phyloP scores from a whole-genome alignment of 345 rosid genomes.

The Gynandropsis gynandra region DNA sequence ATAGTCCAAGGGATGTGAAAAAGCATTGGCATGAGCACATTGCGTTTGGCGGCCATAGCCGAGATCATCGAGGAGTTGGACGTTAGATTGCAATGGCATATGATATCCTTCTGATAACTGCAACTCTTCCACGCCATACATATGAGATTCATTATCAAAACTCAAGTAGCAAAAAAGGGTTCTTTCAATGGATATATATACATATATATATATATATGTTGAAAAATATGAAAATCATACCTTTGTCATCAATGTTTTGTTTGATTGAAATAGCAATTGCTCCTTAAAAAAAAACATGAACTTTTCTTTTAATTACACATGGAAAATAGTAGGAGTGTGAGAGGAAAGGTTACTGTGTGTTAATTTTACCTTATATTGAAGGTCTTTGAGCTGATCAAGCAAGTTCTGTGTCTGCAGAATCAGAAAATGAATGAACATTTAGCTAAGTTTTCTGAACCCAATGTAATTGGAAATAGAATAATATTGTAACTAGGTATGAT shows the following conservation, averaged over 20 bases:
- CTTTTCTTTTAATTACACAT: neutral
- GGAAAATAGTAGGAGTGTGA: neutral
- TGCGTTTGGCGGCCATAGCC: slow-evolving; percentile 48
- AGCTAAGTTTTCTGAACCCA: neutral
- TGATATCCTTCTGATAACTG: slow-evolving; percentile 95
- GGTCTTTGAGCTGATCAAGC: slow-evolving; percentile 92
- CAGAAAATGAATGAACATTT: neutral
- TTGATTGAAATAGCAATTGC: too few species aligned
- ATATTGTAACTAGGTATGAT: too few species aligned
- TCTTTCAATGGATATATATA: too few species aligned
- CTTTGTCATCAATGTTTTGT: too few species aligned
- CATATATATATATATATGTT: neutral
- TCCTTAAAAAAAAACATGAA: too few species aligned
- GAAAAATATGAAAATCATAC: too few species aligned
- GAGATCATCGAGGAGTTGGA: slow-evolving; percentile 55
- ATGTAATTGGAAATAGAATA: too few species aligned
- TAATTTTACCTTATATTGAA: slow-evolving; percentile 67
- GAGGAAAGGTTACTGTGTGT: too few species aligned
- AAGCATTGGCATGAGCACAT: slow-evolving; percentile 43
- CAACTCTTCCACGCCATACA: slow-evolving; percentile 16
- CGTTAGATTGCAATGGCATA: slow-evolving; percentile 55
- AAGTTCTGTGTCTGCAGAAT: slow-evolving; percentile 66
- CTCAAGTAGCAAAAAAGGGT: too few species aligned
- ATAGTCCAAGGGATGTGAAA: slow-evolving; percentile 78
- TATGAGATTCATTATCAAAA: neutral